phyloP scores from a whole-genome alignment of 257 asterid genomes.

The Marsdenia floribunda region DNA sequence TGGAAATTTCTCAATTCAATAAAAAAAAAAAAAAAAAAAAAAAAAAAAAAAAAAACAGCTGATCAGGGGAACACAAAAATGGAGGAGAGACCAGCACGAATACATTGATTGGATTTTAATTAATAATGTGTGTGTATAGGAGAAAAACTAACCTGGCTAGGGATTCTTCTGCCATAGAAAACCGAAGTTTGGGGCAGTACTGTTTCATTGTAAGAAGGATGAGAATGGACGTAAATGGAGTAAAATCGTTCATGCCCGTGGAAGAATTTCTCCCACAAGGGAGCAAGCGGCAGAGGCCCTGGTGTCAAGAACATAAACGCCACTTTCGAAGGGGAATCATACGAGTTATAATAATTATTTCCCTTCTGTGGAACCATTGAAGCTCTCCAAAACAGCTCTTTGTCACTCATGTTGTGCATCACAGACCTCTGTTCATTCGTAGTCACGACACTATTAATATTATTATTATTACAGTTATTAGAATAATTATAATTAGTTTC shows the following conservation, averaged over 20 bases:
- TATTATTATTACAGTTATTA: background rate
- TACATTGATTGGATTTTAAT: background rate
- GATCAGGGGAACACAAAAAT: too few relatives aligned
- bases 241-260: constrained; percentile 41
- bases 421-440: constrained; percentile 3
- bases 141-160: constrained; percentile 46
- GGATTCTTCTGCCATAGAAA: constrained; percentile 44
- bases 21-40: too few relatives aligned
- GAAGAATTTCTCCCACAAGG: constrained; percentile 57
- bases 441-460: background rate
- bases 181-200: constrained; percentile 34
- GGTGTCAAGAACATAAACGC: constrained; percentile 76
- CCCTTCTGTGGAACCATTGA: constrained; percentile 16
- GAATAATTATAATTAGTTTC: too few relatives aligned
- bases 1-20: too few relatives aligned
- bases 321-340: constrained; percentile 20
- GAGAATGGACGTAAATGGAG: constrained; percentile 54
- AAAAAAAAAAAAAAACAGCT: too few relatives aligned
- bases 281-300: constrained; percentile 59
- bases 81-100: too few relatives aligned
- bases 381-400: constrained; percentile 46
- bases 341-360: too few relatives aligned
- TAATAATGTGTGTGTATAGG: too few relatives aligned
- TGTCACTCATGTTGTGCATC: constrained; percentile 57
- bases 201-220: constrained; percentile 49